Conservation (phyloP, 768 basidiomycete species). For the Kwoniella dejecticola region DNA sequence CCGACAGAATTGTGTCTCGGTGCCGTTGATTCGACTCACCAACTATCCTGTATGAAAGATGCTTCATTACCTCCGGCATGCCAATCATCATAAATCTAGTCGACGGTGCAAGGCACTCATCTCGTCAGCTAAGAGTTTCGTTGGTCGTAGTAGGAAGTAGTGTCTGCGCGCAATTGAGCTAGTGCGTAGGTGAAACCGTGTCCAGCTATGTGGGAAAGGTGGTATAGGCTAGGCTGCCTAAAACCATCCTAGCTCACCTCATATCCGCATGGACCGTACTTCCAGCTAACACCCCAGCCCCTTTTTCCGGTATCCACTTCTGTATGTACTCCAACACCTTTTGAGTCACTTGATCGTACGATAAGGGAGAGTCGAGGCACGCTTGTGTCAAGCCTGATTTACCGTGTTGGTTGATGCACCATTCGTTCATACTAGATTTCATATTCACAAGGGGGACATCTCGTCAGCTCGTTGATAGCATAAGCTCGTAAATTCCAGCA, state of each 20-base stretch:
- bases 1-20: too few relatives aligned
- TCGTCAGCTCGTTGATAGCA: too few relatives aligned
- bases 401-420: constrained; percentile 84
- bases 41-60: constrained; percentile 56
- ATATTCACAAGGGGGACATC: too few relatives aligned
- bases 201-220: too few relatives aligned
- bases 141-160: too few relatives aligned
- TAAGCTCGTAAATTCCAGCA: too few relatives aligned
- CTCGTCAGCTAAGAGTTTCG: too few relatives aligned
- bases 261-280: constrained; percentile 82
- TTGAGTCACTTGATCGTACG: constrained; percentile 64
- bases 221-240: neutral
- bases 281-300: constrained; percentile 62
- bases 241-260: constrained; percentile 33
- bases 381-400: constrained; percentile 78
- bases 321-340: constrained; percentile 75
- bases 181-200: too few relatives aligned
- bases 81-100: constrained; percentile 60
- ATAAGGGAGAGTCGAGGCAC: constrained; percentile 71
- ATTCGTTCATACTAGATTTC: constrained; percentile 86
- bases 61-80: constrained; percentile 78
- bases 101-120: too few relatives aligned
- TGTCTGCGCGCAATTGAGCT: too few relatives aligned
- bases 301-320: constrained; percentile 70
- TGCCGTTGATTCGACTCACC: constrained; percentile 50